Evolutionary conservation across 768 basidiomycete species (phyloP).

Genomic region (Pleurotus citrinopileatus): DNA sequence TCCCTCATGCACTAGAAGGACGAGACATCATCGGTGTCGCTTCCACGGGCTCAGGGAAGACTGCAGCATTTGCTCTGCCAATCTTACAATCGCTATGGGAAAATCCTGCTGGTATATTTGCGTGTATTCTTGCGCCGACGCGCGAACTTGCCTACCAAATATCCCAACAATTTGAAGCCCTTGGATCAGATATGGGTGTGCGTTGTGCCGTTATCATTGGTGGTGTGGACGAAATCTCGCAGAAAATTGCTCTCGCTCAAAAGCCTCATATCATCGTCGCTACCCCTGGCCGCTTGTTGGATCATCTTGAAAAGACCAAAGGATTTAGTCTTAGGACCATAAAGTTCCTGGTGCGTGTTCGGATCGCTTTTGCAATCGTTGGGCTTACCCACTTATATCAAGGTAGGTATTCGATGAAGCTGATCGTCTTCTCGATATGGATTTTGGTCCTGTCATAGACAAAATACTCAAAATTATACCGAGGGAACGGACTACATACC

Average conservation of each 20-base stretch:
- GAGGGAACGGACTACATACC: slow-evolving; percentile 89
- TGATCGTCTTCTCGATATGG: slow-evolving; percentile 92
- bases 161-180: slow-evolving; percentile 90
- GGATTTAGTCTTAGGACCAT: slow-evolving; percentile 86
- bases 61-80: slow-evolving; percentile 94
- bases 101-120: slow-evolving; percentile 90
- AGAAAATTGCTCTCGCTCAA: slow-evolving; percentile 90
- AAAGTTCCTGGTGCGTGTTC: slow-evolving; percentile 75
- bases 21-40: slow-evolving; percentile 99
- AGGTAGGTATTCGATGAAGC: slow-evolving; percentile 94
- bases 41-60: slow-evolving; percentile 96
- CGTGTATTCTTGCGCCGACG: slow-evolving; percentile 94
- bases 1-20: slow-evolving; percentile 88
- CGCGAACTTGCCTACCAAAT: slow-evolving; percentile 98
- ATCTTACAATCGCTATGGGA: slow-evolving; percentile 97
- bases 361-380: not conserved
- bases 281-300: slow-evolving; percentile 89
- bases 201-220: slow-evolving; percentile 92
- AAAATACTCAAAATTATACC: slow-evolving; percentile 95
- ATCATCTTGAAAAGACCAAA: slow-evolving; percentile 96
- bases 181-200: slow-evolving; percentile 92
- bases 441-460: slow-evolving; percentile 94
- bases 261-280: slow-evolving; percentile 93
- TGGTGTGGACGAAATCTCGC: slow-evolving; percentile 88
- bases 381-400: not conserved